Percentiles rank a stretch among this genome's conserved stretches.
Evolutionary conservation across 129 eudicot species (phyloP).

Genomic region (Rutidosis leptorrhynchoides): DNA sequence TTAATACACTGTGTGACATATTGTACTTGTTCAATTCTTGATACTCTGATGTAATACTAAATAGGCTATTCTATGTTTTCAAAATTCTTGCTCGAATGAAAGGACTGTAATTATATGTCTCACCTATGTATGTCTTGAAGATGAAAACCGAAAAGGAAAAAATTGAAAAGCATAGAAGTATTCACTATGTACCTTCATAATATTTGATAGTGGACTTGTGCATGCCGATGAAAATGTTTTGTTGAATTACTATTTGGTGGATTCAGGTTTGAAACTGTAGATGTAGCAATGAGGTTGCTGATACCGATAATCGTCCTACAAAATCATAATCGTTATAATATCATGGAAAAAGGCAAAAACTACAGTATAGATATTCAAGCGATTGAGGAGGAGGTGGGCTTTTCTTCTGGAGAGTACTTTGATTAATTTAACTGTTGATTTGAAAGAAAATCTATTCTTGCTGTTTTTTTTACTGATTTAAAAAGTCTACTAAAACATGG

Average conservation of each 20-base stretch:
- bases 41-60: constrained; percentile 3
- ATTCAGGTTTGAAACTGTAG: constrained; percentile 91
- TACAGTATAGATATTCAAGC: constrained; percentile 79
- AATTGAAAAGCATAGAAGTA: neutral
- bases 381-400: constrained; percentile 72
- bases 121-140: constrained; percentile 1
- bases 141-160: neutral
- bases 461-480: too few species aligned
- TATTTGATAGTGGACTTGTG: constrained; percentile 9
- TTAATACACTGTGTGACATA: neutral
- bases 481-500: too few species aligned
- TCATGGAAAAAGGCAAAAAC: constrained; percentile 82
- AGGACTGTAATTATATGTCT: neutral
- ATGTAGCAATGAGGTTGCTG: constrained; percentile 81
- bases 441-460: too few species aligned
- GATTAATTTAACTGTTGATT: too few species aligned
- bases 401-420: constrained; percentile 2
- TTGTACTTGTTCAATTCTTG: constrained; percentile 8
- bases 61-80: constrained; percentile 12
- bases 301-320: constrained; percentile 89
- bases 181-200: constrained; percentile 12
- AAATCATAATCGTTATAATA: constrained; percentile 86
- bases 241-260: constrained; percentile 23
- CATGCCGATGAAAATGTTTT: constrained; percentile 9
- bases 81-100: neutral